A percentile compares a stretch with the other conserved stretches of the same genome.
These are phyloP conservation scores for Alloteropsis semialata DNA, from an alignment of 176 grass and related monocot genomes.

Conservation along the genomic window DNA sequence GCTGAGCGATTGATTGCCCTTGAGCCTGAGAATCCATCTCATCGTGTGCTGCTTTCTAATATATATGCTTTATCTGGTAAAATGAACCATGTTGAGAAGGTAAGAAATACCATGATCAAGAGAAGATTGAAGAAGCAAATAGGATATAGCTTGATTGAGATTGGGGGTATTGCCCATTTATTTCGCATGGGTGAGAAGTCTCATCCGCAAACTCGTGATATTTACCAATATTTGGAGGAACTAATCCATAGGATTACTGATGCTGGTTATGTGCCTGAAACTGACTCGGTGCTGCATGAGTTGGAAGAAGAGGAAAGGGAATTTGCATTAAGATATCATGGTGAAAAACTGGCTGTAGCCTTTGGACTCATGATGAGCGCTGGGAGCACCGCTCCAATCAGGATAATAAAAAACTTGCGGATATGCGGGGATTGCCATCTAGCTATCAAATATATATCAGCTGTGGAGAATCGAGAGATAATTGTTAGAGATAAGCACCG, in stretches of 20 bases:
- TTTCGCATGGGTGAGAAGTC: conserved; percentile 74
- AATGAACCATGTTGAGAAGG: conserved; percentile 66
- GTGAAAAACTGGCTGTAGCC: conserved; percentile 61
- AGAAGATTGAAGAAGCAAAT: conserved; percentile 67
- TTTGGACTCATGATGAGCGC: conserved; percentile 58
- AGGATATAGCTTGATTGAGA: conserved; percentile 77
- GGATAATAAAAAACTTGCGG: conserved; percentile 68
- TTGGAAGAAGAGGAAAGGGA: conserved; percentile 80
- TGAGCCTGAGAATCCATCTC: conserved; percentile 66
- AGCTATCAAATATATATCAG: conserved; percentile 63
- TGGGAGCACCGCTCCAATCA: conserved; percentile 27
- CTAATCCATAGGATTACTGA: conserved; percentile 49
- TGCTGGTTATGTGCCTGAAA: conserved; percentile 56
- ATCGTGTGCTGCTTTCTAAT: conserved; percentile 77
- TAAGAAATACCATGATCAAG: conserved; percentile 56
- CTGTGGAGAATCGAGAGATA: conserved; percentile 56
- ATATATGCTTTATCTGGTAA: conserved; percentile 75
- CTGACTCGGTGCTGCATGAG: conserved; percentile 57
- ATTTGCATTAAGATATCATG: conserved; percentile 54
- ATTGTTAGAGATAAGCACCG: conserved; percentile 61
- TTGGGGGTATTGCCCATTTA: conserved; percentile 52
- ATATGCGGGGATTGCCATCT: conserved; percentile 69
- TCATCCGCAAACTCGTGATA: conserved; percentile 47
- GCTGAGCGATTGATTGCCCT: conserved; percentile 55
- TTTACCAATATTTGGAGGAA: conserved; percentile 58